Base-by-base conservation (phyloP, 192 early-diverging fungal species). In the Gryganskiella cystojenkinii region DNA sequence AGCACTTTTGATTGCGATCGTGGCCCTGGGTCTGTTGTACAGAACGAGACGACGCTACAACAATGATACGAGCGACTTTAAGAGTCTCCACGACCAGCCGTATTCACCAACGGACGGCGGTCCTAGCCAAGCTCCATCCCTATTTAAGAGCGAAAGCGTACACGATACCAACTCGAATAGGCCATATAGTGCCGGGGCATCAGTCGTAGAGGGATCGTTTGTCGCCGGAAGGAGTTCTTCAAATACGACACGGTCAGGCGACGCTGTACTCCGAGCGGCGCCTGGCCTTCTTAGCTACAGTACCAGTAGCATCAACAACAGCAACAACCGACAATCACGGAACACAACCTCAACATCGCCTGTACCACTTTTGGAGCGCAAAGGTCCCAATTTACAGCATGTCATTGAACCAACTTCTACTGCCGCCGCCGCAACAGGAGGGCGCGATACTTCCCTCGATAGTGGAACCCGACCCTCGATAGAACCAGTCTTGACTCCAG, bases 181-280 rank as follows among this genome's bases (percentile, higher is more conserved):
- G 17, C 34, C 58, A 1, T 43, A 17, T 1, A 52, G 44, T 20
- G 63, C 42, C 0, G 58, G 58, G 1, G 37, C 71, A 2, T 11
- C 51, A 1, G 45, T 75, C 50, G 61, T 47, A 20, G 61, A 14
- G 34, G 37, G 55, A 42, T n/a, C 58, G 19, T 55, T 53, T 9
- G 25, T 57, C 5, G 40, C 55, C 1, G 73, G 65, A 44, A 64
- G 73, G 30, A 76, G 40, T 35, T 76, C 73, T 13, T 56, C 65
- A 43, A 47, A 67, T 27, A 76, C 73, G 4, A 60, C 46, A n/a
- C 73, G 73, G 4, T 76, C 73, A n/a, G 64, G 52, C 0, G 73
- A 76, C 0, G 65, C 73, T 28, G 63, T 76, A 60, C 46, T 76
- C 40, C 67, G 67, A 31, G 70, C 28, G 11, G 69, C 60, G 11